Conservation (phyloP, 768 basidiomycete genomes). For the Cubamyces lactineus region DNA sequence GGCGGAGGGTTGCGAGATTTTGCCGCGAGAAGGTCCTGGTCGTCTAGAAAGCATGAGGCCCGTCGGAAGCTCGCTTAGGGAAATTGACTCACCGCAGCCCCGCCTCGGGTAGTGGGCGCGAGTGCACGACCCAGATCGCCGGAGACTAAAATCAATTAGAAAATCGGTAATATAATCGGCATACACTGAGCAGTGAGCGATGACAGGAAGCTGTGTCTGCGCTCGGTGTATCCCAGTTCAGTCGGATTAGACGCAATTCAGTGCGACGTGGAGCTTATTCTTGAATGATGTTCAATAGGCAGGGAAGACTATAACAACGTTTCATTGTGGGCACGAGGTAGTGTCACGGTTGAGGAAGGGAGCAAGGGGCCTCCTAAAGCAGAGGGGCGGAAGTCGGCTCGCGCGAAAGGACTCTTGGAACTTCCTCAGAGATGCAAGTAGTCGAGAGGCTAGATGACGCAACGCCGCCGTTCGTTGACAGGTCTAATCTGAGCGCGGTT, state of each 20-base stretch:
- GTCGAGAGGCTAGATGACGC: slow-evolving; percentile 13
- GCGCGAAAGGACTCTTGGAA: neutral
- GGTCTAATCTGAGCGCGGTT: slow-evolving; percentile 3
- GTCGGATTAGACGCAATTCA: slow-evolving; percentile 24
- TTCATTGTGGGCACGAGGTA: slow-evolving; percentile 1
- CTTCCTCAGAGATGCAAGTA: neutral
- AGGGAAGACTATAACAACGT: slow-evolving; percentile 2
- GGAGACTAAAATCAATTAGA: neutral
- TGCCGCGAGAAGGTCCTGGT: slow-evolving; percentile 12
- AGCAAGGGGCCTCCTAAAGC: neutral
- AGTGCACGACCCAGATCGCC: slow-evolving; percentile 5
- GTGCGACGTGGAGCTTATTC: slow-evolving; percentile 14
- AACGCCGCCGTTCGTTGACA: neutral
- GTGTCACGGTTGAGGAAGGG: neutral
- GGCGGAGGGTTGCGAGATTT: slow-evolving; percentile 12
- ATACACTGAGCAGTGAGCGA: neutral
- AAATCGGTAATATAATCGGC: neutral
- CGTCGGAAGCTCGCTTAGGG: slow-evolving; percentile 8
- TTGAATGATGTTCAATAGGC: neutral
- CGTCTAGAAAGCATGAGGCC: neutral
- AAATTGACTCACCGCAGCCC: slow-evolving; percentile 6
- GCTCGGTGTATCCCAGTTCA: slow-evolving; percentile 1
- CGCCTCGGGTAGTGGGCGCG: neutral
- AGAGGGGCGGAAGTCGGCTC: neutral
- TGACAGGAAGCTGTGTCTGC: slow-evolving; percentile 19